Evolutionary conservation across 2,329 filamentous ascomycete species (phyloP).

Genomic region (Stemphylium beticola): DNA sequence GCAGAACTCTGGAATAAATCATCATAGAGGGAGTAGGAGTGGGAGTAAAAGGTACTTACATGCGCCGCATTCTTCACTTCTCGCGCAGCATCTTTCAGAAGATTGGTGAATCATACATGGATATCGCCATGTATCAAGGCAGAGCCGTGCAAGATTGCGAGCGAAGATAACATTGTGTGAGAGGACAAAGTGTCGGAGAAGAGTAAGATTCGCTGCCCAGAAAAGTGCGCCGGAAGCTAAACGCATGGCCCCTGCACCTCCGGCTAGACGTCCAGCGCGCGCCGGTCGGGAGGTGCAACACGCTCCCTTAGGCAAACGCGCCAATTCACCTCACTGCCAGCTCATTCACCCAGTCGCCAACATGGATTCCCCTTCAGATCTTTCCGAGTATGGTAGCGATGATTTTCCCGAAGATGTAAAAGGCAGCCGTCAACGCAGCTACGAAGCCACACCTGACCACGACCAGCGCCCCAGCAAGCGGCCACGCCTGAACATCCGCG

Average conservation of each 20-base stretch:
- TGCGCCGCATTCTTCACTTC: not conserved
- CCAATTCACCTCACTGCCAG: not conserved
- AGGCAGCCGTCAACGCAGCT: constrained; percentile 56
- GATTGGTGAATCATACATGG: no score
- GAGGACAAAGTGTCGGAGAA: not conserved
- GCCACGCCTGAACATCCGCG: constrained; percentile 45
- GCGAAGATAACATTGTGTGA: not conserved
- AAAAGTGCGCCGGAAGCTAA: constrained; percentile 20
- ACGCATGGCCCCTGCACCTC: constrained; percentile 15
- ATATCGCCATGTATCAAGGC: no score
- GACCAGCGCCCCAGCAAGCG: constrained; percentile 51
- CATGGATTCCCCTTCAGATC: constrained; percentile 66
- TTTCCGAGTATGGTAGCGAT: constrained; percentile 69
- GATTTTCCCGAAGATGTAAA: constrained; percentile 65
- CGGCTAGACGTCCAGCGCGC: constrained; percentile 13
- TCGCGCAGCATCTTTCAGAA: not conserved
- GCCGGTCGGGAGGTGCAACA: constrained; percentile 10
- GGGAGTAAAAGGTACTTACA: not conserved
- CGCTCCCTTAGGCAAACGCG: constrained; percentile 11
- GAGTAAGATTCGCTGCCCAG: not conserved
- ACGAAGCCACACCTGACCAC: constrained; percentile 52
- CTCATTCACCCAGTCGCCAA: not conserved
- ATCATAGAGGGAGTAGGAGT: constrained; percentile 41
- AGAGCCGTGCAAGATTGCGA: no score
- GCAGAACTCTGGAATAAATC: constrained; percentile 57